Percentiles rank a stretch among this genome's conserved stretches.
Conservation (phyloP, 1,284 basidiomycete species). For the Lentinula novae-zelandiae region DNA sequence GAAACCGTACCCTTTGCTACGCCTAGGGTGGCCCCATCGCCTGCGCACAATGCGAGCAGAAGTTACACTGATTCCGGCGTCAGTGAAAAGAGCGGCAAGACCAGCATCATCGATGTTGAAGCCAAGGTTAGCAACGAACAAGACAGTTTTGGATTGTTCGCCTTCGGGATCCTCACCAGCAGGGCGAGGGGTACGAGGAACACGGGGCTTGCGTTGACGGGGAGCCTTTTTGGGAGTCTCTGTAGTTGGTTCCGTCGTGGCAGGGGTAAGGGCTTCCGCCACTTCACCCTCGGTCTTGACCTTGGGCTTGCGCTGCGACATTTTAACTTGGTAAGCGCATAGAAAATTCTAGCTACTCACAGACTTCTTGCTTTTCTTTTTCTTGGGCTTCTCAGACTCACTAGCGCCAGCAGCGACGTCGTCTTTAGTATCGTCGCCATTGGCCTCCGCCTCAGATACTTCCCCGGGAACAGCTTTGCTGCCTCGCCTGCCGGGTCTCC, state of each 20-base stretch:
- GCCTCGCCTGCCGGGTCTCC: conserved; percentile 76
- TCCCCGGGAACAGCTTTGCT: conserved; percentile 80
- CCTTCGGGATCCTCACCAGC: conserved; percentile 75
- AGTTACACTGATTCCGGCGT: conserved; percentile 74
- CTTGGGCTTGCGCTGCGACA: conserved; percentile 57
- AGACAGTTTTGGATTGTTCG: conserved; percentile 78
- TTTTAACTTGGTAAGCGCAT: conserved; percentile 13
- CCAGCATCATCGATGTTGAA: conserved; percentile 85
- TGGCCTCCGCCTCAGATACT: conserved; percentile 81
- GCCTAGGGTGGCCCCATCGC: conserved; percentile 75
- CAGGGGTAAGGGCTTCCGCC: conserved; percentile 31
- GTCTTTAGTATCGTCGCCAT: conserved; percentile 60
- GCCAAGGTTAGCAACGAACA: conserved; percentile 94
- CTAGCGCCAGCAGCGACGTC: conserved; percentile 44
- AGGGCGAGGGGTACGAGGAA: conserved; percentile 56
- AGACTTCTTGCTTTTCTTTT: conserved; percentile 60
- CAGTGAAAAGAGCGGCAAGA: conserved; percentile 76
- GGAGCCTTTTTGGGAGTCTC: conserved; percentile 42
- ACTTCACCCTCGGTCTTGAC: conserved; percentile 39
- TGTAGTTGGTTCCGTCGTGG: conserved; percentile 29
- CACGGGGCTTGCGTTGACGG: conserved; percentile 59
- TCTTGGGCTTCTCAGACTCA: conserved; percentile 71
- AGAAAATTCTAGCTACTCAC: conserved; percentile 39
- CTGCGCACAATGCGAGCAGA: conserved; percentile 85
- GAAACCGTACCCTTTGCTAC: conserved; percentile 92